Percentiles rank a stretch among this genome's conserved stretches.
These are phyloP conservation scores for Cucurbita argyrosperma DNA, from an alignment of 306 rosid species.

Conservation along the genomic window DNA sequence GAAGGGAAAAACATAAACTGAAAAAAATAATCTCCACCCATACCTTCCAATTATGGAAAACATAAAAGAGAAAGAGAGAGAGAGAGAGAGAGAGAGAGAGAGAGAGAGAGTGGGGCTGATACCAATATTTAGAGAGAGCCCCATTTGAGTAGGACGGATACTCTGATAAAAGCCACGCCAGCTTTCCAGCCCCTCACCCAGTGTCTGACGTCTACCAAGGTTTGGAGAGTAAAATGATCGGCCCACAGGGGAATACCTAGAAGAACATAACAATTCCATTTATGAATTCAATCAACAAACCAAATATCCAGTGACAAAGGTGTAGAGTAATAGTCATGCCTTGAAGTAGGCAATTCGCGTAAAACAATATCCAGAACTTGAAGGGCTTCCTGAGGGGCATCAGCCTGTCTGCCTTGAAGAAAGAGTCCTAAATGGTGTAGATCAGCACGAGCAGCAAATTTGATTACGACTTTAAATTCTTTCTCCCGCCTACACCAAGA, in stretches of 20 bases:
- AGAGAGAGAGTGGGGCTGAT: not conserved
- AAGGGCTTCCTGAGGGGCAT: slow-evolving; percentile 97
- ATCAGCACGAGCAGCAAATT: slow-evolving; percentile 87
- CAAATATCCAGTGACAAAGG: not conserved
- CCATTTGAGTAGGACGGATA: slow-evolving; percentile 98
- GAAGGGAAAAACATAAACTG: not conserved
- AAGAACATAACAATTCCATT: not conserved
- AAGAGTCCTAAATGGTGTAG: slow-evolving; percentile 90
- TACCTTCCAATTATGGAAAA: not conserved
- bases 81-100: no score
- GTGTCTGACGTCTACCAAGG: slow-evolving; percentile 66
- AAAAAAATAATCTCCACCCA: not conserved
- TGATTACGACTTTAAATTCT: slow-evolving; percentile 74
- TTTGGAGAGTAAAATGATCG: slow-evolving; percentile 87
- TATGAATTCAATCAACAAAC: not conserved
- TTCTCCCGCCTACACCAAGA: slow-evolving; percentile 53
- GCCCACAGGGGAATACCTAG: slow-evolving; percentile 87
- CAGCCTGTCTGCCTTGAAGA: slow-evolving; percentile 79
- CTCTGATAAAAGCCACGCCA: slow-evolving; percentile 99
- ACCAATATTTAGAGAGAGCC: slow-evolving; percentile 87
- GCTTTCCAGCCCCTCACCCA: slow-evolving; percentile 95
- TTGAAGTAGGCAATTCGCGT: slow-evolving; percentile 79
- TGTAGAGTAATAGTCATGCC: slow-evolving; percentile 18
- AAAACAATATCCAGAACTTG: slow-evolving; percentile 94
- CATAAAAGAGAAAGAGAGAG: no score